Base-by-base conservation (phyloP, 257 asterid genomes). In the Cinchona pubescens region DNA sequence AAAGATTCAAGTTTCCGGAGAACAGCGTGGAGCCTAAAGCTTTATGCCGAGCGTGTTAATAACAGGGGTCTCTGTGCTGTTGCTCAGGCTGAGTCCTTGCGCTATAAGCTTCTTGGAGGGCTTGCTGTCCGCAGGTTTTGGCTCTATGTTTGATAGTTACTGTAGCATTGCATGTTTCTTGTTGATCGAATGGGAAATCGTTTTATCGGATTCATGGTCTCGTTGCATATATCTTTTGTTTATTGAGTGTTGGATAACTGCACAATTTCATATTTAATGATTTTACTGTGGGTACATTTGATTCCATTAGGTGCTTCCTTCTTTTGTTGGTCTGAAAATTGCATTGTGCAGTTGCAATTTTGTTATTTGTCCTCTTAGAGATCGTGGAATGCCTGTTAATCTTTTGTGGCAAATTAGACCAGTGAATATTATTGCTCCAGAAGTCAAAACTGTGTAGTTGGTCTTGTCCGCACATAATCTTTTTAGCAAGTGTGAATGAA, bases 81-180 rank as follows among this genome's bases (percentile, higher is more conserved):
- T 71, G 92, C 96, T 30, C 92, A 88, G 87, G 92, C 91, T 5
- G 92, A 90, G 86, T 90, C 96, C 6, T 66, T 88, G 68, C 86
- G 92, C 0, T 90, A 90, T 83, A 88, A 88, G 87, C 90, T 90
- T 49, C 96, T 90, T 69, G 95, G 92, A 70, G 96, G 96, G 49
- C 90, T 88, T 74, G 96, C 90, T 62, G 96, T 88, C 63, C 81
- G 96, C 40, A 88, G 92, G 91, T 90, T n/a, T 76, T 79, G 63
- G 23, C 37, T 55, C 75, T 51, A 29, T 8, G 0, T 11, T 4
- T 23, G 7, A 35, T 10, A 4, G 12, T 32, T 19, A 37, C 8
- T 51, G 42, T 49, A 19, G 13, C 4, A 32, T 49, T 3, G n/a
- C 10, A 11, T 38, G 7, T 66, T 21, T 35, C 25, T 19, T 62